Base-by-base conservation (phyloP, 768 basidiomycete genomes). In the Boletus vinaceobasis region DNA sequence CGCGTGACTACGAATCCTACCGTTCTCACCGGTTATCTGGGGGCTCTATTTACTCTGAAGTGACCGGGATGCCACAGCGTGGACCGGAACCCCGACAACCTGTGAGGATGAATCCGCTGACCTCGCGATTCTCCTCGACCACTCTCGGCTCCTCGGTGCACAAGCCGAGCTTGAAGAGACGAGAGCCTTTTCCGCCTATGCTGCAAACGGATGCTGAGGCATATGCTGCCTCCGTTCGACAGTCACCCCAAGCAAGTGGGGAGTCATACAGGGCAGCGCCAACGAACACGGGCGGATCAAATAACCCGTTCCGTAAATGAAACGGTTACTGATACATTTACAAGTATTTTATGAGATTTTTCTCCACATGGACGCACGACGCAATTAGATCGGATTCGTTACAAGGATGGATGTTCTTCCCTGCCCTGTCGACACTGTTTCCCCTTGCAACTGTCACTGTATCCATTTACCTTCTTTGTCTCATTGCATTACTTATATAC, bases 31-130 rank as follows among this genome's bases (percentile, higher is more conserved):
- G 65, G 57, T 50, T 79, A 52, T 82, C 82, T 27, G 71, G 70
- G n/a, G 72, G 71, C 17, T 86, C 84, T 42, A 63, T 91, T 37
- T 92, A 86, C 69, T 83, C 87, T 53, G 81, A 87, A 66, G 65
- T 84, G 46, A 91, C 87, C 10, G 88, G 89, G 19, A 64, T 75
- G 35, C 82, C 82, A 57, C 78, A 80, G 32, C 74, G 73, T 27
- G 79, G 75, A 39, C 84, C 89, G 7, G 86, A 89, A 62, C 82
- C 87, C n/a, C 79, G 88, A n/a, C 80, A 85, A 69, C 87, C 88
- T 19, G 76, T 88, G 59, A 79, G 78, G 71, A 74, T 70, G 38
- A 73, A 77, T 31, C 65, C 74, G 33, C 61, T 77, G 53, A 65
- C 73, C 7, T 78, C 79, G 55, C 73, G 80, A 50, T 79, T 80